These are phyloP conservation scores for Ceratocystis lukuohia DNA, from an alignment of 2,329 filamentous ascomycete genomes.

Conservation along the genomic window DNA sequence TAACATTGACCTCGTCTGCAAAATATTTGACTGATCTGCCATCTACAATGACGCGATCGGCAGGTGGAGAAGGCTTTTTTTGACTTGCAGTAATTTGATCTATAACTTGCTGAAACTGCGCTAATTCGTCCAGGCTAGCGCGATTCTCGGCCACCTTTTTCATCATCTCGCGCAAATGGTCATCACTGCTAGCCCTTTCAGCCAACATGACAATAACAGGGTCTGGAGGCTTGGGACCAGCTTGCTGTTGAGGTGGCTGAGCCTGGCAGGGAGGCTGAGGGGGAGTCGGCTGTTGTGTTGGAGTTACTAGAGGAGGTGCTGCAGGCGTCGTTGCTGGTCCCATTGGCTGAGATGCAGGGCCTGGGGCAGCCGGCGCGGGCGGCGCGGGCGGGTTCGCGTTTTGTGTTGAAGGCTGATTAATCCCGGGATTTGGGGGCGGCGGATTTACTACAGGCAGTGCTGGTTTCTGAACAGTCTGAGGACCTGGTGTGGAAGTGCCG, in stretches of 20 bases:
- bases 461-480: background rate
- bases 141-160: constrained; percentile 66
- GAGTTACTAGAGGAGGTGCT: constrained; percentile 17
- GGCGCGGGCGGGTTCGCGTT: background rate
- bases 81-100: constrained; percentile 57
- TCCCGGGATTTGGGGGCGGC: background rate
- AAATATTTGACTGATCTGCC: constrained; percentile 45
- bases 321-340: background rate
- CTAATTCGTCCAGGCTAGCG: constrained; percentile 56
- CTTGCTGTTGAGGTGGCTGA: constrained; percentile 16
- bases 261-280: constrained; percentile 12
- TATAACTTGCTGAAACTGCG: constrained; percentile 67
- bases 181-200: constrained; percentile 59
- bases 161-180: constrained; percentile 64
- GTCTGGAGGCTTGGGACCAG: constrained; percentile 35
- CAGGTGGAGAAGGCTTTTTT: constrained; percentile 40
- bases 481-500: background rate
- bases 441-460: background rate
- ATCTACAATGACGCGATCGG: constrained; percentile 42
- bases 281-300: constrained; percentile 21
- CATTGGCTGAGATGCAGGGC: background rate
- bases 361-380: background rate
- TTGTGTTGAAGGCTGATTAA: background rate
- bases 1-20: constrained; percentile 44
- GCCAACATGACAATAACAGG: constrained; percentile 72